A percentile compares a stretch with the other conserved stretches of the same genome.
Evolutionary conservation across 2,329 filamentous ascomycete genomes (phyloP).

Genomic region (Teratosphaeria epicoccoides): DNA sequence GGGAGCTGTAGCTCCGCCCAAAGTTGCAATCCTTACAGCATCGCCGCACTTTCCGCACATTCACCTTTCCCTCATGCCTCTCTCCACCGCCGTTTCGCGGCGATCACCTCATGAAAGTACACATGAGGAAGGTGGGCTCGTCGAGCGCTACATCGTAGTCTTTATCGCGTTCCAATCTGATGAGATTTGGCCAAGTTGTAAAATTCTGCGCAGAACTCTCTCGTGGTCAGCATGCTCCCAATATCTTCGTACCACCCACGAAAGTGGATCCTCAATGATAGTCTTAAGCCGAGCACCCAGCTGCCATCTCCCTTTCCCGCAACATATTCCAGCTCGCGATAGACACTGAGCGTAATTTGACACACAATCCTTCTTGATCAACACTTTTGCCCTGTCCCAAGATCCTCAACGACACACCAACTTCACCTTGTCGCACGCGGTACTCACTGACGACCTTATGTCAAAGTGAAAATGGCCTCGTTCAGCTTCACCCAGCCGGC

Average conservation of each 20-base stretch:
- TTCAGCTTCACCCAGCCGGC: background rate
- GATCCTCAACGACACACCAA: background rate
- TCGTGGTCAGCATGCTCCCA: no score
- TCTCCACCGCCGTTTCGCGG: background rate
- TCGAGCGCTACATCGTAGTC: background rate
- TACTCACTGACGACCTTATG: background rate
- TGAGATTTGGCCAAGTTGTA: background rate
- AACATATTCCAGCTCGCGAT: background rate
- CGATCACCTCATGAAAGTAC: background rate
- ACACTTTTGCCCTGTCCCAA: background rate
- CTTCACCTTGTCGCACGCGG: background rate
- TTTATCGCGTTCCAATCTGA: background rate
- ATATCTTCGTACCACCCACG: no score
- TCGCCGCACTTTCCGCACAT: background rate
- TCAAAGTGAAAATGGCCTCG: background rate
- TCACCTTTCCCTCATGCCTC: background rate
- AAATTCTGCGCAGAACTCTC: background rate
- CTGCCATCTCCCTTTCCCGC: background rate
- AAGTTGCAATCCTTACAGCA: background rate
- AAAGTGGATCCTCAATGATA: no score
- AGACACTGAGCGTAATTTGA: background rate
- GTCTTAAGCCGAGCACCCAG: background rate
- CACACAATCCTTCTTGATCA: background rate
- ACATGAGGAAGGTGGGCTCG: background rate
- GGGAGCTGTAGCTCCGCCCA: background rate